These are phyloP conservation scores for Lenzites betulinus DNA, from an alignment of 768 basidiomycete species.

Conservation along the genomic window DNA sequence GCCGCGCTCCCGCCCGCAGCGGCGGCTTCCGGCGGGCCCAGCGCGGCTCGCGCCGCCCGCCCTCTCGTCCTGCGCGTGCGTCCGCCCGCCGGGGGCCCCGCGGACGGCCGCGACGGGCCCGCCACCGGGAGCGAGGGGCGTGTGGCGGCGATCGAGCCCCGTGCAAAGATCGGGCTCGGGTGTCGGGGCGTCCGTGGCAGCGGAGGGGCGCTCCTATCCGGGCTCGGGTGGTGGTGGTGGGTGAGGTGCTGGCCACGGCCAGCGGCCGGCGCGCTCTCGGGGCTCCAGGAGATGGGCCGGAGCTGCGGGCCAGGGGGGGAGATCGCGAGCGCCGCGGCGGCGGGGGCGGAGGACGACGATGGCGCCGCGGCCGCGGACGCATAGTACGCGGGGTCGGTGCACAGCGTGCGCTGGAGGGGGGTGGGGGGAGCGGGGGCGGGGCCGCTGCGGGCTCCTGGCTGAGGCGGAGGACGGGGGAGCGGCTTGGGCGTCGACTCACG, in stretches of 20 bases:
- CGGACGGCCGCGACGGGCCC: conserved; percentile 11
- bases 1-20: background rate
- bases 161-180: background rate
- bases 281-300: conserved; percentile 14
- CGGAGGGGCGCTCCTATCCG: conserved; percentile 16
- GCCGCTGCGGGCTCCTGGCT: conserved; percentile 1
- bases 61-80: conserved; percentile 10
- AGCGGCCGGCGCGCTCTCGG: background rate
- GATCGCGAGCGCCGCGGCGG: background rate
- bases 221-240: conserved; percentile 1
- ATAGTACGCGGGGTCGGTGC: conserved; percentile 15
- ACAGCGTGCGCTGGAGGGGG: conserved; percentile 4
- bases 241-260: background rate
- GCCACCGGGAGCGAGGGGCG: conserved; percentile 14
- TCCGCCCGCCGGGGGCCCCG: conserved; percentile 3
- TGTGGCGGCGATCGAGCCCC: background rate
- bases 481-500: background rate
- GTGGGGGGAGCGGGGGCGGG: conserved; percentile 1
- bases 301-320: conserved; percentile 13
- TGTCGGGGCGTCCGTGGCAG: background rate
- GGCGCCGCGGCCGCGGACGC: conserved; percentile 5
- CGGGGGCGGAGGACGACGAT: no score
- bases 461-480: background rate
- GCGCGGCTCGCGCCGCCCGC: conserved; percentile 1
- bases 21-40: background rate